phyloP scores from a whole-genome alignment of 2,329 filamentous ascomycete genomes.

The Calonectria montana region DNA sequence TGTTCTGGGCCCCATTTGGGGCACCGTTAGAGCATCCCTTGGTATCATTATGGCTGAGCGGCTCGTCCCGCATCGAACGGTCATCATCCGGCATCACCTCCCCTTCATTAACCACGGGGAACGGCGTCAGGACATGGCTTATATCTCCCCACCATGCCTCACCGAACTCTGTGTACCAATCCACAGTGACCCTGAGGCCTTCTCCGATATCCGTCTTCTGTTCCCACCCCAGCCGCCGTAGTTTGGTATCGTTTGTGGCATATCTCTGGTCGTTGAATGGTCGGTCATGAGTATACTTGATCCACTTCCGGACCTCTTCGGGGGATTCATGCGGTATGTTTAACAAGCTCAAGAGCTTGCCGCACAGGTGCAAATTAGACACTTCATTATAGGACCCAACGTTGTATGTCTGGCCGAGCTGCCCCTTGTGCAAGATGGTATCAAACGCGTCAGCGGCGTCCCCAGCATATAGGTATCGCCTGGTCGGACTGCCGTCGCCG shows the following conservation, averaged over 20 bases:
- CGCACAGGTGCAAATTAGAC: constrained; percentile 77
- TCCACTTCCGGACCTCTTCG: constrained; percentile 70
- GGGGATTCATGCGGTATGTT: constrained; percentile 62
- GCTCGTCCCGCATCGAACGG: constrained; percentile 49
- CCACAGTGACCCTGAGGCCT: constrained; percentile 72
- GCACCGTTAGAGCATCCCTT: constrained; percentile 19
- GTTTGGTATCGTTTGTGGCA: constrained; percentile 76
- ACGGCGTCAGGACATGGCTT: constrained; percentile 74
- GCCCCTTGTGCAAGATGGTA: constrained; percentile 83
- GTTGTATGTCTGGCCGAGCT: constrained; percentile 83
- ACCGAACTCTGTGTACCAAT: constrained; percentile 76
- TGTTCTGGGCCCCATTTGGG: constrained; percentile 18
- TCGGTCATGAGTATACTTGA: constrained; percentile 81
- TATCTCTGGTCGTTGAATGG: constrained; percentile 84
- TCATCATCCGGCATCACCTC: constrained; percentile 65
- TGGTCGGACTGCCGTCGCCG: constrained; percentile 79
- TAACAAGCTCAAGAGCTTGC: constrained; percentile 72
- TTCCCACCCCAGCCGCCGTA: constrained; percentile 75
- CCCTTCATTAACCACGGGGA: constrained; percentile 69
- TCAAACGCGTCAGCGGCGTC: constrained; percentile 87
- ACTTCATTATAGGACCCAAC: constrained; percentile 83
- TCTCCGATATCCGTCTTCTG: constrained; percentile 74
- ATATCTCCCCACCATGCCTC: constrained; percentile 81
- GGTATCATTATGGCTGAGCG: constrained; percentile 39
- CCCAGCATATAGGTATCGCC: constrained; percentile 81